Conservation (phyloP, 331 rosid genomes). For the Prunus yedoensis region DNA sequence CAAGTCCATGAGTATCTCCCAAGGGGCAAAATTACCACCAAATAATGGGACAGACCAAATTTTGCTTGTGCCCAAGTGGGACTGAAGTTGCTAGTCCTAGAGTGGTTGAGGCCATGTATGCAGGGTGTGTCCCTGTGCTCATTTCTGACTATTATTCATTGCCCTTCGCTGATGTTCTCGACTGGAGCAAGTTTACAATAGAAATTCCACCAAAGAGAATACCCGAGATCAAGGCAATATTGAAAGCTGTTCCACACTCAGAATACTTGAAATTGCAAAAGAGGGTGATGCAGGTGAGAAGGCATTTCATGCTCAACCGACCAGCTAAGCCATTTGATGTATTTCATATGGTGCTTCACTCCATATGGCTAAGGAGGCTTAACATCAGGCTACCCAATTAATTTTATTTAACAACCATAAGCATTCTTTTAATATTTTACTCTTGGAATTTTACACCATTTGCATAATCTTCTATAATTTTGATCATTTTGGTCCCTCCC, state of each 20-base stretch:
- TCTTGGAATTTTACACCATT: background rate
- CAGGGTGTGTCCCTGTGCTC: constrained; percentile 36
- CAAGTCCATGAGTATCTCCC: constrained; percentile 36
- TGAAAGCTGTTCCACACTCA: constrained; percentile 19
- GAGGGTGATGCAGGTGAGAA: constrained; percentile 26
- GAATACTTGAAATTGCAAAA: constrained; percentile 25
- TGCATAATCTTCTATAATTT: background rate
- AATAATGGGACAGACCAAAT: constrained; percentile 12
- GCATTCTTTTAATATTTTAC: background rate
- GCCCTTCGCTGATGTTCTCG: constrained; percentile 34
- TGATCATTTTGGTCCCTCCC: background rate
- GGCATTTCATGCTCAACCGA: constrained; percentile 35
- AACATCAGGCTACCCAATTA: constrained; percentile 24
- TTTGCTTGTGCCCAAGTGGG: constrained; percentile 37
- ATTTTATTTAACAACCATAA: background rate
- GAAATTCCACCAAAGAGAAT: constrained; percentile 30
- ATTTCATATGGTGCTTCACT: constrained; percentile 34
- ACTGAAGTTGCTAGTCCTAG: constrained; percentile 36
- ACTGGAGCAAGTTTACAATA: constrained; percentile 30
- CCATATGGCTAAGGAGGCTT: constrained; percentile 35
- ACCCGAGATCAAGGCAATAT: constrained; percentile 30
- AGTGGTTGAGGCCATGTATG: constrained; percentile 31
- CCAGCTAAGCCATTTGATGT: constrained; percentile 36
- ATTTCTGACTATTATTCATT: constrained; percentile 19
- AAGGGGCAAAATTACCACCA: no score